phyloP scores from a whole-genome alignment of 192 early-diverging fungal species.

The Linnemannia zychae region DNA sequence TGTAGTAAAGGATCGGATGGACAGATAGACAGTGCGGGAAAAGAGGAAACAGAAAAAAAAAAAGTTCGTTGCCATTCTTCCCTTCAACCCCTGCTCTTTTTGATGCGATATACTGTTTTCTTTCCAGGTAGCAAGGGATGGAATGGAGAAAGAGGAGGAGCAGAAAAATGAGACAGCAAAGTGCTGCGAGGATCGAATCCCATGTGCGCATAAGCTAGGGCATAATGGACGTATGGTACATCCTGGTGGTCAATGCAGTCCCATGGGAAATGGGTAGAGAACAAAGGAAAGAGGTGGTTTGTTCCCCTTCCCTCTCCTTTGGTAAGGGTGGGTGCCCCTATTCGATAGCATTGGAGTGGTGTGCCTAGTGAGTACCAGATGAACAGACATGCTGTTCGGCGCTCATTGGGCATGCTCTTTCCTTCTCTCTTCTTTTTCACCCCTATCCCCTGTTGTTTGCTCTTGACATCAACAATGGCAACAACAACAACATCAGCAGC shows the following conservation, averaged over 20 bases:
- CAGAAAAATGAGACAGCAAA: neutral
- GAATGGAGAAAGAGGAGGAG: neutral
- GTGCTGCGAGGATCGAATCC: neutral
- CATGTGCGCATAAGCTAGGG: no score
- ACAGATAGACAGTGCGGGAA: neutral
- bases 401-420: no score
- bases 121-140: neutral
- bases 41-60: neutral
- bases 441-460: no score
- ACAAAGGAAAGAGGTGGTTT: neutral
- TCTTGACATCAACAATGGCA: no score
- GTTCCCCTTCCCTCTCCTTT: neutral
- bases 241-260: neutral
- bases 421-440: no score
- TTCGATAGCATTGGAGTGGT: neutral
- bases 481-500: no score
- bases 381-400: neutral
- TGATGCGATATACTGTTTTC: no score
- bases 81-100: neutral
- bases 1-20: neutral
- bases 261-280: neutral
- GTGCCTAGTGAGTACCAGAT: neutral
- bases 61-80: neutral
- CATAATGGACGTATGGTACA: no score
- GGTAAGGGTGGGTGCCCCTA: slow-evolving; percentile 1